A percentile compares a stretch with the other conserved stretches of the same genome.
Conservation (phyloP, 345 rosid species). For the Eucalyptus cloeziana region DNA sequence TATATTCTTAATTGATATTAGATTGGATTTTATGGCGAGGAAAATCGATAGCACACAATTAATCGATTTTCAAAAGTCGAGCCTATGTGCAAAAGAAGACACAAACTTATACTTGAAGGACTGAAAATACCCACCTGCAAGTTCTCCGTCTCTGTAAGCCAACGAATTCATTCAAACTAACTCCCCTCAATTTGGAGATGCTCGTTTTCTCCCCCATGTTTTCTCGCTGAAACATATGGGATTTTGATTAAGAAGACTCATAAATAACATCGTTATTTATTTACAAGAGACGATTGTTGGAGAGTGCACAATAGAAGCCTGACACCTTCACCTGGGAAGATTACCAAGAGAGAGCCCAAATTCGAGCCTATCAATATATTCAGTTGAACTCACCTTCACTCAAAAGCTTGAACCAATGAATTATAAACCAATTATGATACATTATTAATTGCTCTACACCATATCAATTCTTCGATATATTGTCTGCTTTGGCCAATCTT, state of each 20-base stretch:
- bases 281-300: too few species aligned
- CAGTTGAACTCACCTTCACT: rapidly evolving
- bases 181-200: not conserved
- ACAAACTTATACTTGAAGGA: not conserved
- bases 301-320: too few species aligned
- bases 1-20: too few species aligned
- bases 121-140: not conserved
- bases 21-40: too few species aligned
- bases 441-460: rapidly evolving
- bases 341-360: too few species aligned
- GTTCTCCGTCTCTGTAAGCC: not conserved
- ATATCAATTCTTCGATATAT: rapidly evolving
- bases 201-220: not conserved
- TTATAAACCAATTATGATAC: rapidly evolving
- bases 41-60: not conserved
- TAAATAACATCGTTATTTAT: too few species aligned
- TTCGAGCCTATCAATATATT: rapidly evolving
- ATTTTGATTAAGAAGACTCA: not conserved
- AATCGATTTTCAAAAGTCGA: not conserved
- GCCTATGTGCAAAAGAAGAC: not conserved
- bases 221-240: not conserved
- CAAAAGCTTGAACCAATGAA: rapidly evolving
- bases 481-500: too few species aligned
- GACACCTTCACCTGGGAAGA: too few species aligned
- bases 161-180: not conserved